Evolutionary conservation across 148 eudicot species (phyloP), one percentile per base, ranked within the genome.

Genomic region (Polygonum maritimum): DNA sequence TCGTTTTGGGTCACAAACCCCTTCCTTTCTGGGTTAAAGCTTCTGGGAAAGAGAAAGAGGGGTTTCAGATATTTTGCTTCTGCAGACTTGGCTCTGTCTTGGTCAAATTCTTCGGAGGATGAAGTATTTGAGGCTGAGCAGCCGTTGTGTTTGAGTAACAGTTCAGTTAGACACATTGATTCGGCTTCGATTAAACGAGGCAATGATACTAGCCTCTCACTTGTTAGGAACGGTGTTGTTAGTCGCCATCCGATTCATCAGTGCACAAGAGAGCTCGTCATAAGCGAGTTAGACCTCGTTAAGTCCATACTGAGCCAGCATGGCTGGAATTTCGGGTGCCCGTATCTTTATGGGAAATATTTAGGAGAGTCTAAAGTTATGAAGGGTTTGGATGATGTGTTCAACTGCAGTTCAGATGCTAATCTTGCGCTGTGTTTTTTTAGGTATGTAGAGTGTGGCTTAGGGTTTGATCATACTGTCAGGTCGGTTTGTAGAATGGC

Each of bases 401-500:
- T 78, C 51, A 48, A 70, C 31, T 76, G 76, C 78, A 81, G 78
- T 75, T 75, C 75, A 19, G 77, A 80, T 76, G 91, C 85, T 49
- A 54, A 81, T 3, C 82, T 84, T 85, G 74, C 85, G 15, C 77
- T 85, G 31, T 75, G 63, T 79, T 85, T 88, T 69, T 85, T 80
- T 71, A 79, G 70, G 76, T 85, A 85, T 85, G 79, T 77, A 41
- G 81, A 80, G 75, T 19, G 8, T 71, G 78, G 77, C 47, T 35
- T 63, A 38, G 87, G 85, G 69, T 77, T 74, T 67, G 71, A 82
- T 74, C 87, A 77, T 71, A 78, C 83, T 3, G 75, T 79, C 41
- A 77, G 55, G 74, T 76, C 86, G 36, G 40, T 75, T 49, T 85
- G 86, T 74, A 69, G 78, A 74, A 80, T 88, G 84, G 77, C 81